Evolutionary conservation across 257 asterid species (phyloP).

Genomic region (Solanum appendiculatum): DNA sequence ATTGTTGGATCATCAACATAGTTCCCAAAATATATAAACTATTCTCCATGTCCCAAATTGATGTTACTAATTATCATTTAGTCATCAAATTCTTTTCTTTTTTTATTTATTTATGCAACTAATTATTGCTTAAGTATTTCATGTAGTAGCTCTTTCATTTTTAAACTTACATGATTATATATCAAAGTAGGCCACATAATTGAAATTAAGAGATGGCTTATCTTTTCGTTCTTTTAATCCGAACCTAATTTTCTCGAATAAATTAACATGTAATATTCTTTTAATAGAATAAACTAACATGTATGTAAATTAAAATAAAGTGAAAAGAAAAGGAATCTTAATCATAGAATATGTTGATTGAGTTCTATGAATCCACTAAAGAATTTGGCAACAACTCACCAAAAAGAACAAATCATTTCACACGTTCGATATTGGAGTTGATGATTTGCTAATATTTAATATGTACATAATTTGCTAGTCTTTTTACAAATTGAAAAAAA

Average conservation of each 20-base stretch:
- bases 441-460: neutral
- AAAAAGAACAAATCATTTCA: neutral
- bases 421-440: neutral
- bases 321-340: neutral
- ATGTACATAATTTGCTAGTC: neutral
- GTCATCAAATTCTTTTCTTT: neutral
- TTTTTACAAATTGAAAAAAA: neutral
- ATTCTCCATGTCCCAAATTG: neutral
- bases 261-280: neutral
- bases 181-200: neutral
- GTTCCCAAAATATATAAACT: neutral
- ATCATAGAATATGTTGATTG: neutral
- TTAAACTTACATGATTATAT: neutral
- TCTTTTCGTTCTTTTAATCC: neutral
- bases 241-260: neutral
- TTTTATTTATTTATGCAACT: neutral
- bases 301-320: neutral
- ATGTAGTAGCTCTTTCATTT: neutral
- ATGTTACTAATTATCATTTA: neutral
- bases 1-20: neutral
- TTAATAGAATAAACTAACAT: neutral
- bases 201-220: neutral
- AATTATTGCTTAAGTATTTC: neutral
- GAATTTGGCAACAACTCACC: neutral
- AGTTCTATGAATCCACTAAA: neutral